phyloP scores from a whole-genome alignment of 257 asterid genomes.

The Solanum chiquidenum region DNA sequence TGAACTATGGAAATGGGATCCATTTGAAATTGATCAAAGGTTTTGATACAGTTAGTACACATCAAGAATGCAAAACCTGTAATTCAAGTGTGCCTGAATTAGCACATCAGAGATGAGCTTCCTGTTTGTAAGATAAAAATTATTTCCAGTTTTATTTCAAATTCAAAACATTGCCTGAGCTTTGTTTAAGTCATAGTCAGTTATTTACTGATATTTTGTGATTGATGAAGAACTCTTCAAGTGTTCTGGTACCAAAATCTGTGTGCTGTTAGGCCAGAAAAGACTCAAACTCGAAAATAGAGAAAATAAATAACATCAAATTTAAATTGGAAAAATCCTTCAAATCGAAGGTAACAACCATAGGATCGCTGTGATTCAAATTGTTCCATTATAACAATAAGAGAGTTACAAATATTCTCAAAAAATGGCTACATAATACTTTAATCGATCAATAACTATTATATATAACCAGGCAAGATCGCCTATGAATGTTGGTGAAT shows the following conservation, averaged over 20 bases:
- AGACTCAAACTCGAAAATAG: no score
- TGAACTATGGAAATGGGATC: not conserved
- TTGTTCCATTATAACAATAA: constrained; percentile 7
- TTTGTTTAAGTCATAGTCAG: no score
- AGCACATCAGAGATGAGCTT: not conserved
- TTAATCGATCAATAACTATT: constrained; percentile 19
- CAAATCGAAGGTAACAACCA: no score
- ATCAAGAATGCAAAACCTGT: no score
- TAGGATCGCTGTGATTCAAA: constrained; percentile 8
- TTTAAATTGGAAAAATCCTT: no score
- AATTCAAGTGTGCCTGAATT: not conserved
- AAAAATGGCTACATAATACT: no score
- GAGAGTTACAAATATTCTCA: constrained; percentile 19
- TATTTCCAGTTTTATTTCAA: not conserved
- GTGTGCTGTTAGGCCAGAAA: no score
- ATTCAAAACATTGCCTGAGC: not conserved
- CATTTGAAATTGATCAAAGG: not conserved
- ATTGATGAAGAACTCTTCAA: no score
- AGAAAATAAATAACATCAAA: no score
- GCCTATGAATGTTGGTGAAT: constrained; percentile 47
- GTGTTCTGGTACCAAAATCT: no score
- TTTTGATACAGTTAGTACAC: not conserved
- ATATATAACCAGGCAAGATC: constrained; percentile 15
- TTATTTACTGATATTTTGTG: no score
- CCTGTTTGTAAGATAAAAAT: no score